Conservation (phyloP, 768 basidiomycete species). For the Mycena galopus region DNA sequence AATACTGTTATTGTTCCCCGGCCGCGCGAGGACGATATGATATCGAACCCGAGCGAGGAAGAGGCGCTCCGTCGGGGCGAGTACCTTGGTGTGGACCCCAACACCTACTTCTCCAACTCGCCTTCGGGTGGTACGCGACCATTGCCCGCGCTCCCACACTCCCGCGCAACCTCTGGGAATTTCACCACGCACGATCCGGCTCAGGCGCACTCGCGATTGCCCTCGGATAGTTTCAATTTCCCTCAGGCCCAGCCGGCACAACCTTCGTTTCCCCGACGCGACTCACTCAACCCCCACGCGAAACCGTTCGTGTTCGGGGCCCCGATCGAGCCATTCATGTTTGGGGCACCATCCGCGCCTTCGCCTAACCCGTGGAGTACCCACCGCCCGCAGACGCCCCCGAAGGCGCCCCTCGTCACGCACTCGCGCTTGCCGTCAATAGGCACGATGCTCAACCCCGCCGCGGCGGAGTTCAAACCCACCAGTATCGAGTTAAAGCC, state of each 20-base stretch:
- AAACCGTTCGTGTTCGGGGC: slow-evolving; percentile 88
- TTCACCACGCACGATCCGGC: slow-evolving; percentile 73
- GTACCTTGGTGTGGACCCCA: slow-evolving; percentile 58
- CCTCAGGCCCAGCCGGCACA: slow-evolving; percentile 41
- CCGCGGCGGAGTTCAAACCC: slow-evolving; percentile 89
- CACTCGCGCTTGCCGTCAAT: slow-evolving; percentile 63
- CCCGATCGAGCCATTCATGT: slow-evolving; percentile 42
- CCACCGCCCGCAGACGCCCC: slow-evolving; percentile 45
- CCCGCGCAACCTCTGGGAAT: slow-evolving; percentile 72
- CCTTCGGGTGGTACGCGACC: slow-evolving; percentile 63
- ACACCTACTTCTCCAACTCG: slow-evolving; percentile 61
- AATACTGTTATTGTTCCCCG: slow-evolving; percentile 58
- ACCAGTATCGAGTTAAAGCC: slow-evolving; percentile 50
- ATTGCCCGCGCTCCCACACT: slow-evolving; percentile 74
- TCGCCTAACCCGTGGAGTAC: slow-evolving; percentile 47
- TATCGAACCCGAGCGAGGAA: slow-evolving; percentile 92
- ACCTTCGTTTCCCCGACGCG: slow-evolving; percentile 45
- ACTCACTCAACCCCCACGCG: slow-evolving; percentile 80
- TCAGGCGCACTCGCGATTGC: slow-evolving; percentile 72
- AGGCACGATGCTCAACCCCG: slow-evolving; percentile 81
- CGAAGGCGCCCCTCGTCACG: slow-evolving; percentile 49
- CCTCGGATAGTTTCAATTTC: slow-evolving; percentile 49
- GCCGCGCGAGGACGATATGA: slow-evolving; percentile 69
- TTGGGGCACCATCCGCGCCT: slow-evolving; percentile 48
- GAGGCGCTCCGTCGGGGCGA: slow-evolving; percentile 55